Conservation (phyloP, 495 filamentous ascomycete species). For the Podospora pseudopauciseta region DNA sequence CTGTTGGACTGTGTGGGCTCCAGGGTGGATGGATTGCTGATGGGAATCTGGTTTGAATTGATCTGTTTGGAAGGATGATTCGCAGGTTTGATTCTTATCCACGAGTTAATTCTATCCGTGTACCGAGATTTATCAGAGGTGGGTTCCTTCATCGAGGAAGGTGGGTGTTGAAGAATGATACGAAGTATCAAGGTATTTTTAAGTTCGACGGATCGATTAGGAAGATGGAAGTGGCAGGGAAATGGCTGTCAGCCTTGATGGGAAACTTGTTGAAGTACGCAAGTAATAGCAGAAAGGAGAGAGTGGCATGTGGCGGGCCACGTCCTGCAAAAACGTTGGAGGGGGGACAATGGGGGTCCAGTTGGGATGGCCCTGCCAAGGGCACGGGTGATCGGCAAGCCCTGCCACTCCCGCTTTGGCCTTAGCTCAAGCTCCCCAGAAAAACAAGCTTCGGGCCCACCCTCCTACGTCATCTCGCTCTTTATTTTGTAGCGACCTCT, state of each 20-base stretch:
- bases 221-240: not conserved
- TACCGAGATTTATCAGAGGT: constrained; percentile 5
- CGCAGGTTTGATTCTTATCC: constrained; percentile 5
- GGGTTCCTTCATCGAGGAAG: constrained; percentile 24
- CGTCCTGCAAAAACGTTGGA: not conserved
- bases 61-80: constrained; percentile 14
- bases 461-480: not conserved
- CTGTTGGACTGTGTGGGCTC: constrained; percentile 6
- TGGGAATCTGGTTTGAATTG: constrained; percentile 9
- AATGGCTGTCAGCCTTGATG: not conserved
- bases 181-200: constrained; percentile 6
- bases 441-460: not conserved
- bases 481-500: not conserved
- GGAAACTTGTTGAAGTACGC: not conserved
- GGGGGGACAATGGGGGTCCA: not conserved
- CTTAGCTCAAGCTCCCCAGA: not conserved
- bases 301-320: not conserved
- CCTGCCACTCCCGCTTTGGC: not conserved
- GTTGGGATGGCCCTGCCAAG: constrained; percentile 5
- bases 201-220: not conserved
- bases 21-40: constrained; percentile 1
- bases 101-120: not conserved
- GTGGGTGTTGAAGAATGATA: not conserved
- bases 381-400: constrained; percentile 3
- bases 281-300: not conserved